A percentile compares a stretch with the other conserved stretches of the same genome.
These are phyloP conservation scores for Peronospora tabacina DNA, from an alignment of 352 stramenopile species.

Conservation along the genomic window DNA sequence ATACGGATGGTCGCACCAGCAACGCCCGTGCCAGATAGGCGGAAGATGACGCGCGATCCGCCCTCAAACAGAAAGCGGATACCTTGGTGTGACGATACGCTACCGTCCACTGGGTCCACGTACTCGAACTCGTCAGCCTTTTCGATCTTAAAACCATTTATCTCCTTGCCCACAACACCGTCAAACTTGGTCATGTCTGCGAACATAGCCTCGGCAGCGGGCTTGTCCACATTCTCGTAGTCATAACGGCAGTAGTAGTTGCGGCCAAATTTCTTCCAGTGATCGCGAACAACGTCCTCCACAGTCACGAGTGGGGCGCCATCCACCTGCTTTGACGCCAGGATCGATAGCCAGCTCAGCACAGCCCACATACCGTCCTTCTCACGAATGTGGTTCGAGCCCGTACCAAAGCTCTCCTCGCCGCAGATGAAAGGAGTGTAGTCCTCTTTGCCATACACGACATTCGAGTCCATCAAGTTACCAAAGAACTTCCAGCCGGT, in stretches of 20 bases:
- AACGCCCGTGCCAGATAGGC: conserved; percentile 96
- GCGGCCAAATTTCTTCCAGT: conserved; percentile 96
- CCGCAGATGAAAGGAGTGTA: conserved; percentile 99
- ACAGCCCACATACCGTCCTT: conserved; percentile 99
- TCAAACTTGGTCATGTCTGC: conserved; percentile 67
- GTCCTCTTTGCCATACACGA: conserved; percentile 92
- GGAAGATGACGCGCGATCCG: conserved; percentile 94
- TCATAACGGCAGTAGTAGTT: conserved; percentile 99
- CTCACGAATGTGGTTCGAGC: conserved; percentile 98
- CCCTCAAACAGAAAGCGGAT: conserved; percentile 94
- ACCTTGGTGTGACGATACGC: conserved; percentile 93
- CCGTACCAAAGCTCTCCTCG: conserved; percentile 97
- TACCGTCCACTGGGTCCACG: conserved; percentile 96
- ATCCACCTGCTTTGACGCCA: conserved; percentile 86
- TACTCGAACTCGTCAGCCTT: conserved; percentile 97
- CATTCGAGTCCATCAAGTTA: conserved; percentile 98
- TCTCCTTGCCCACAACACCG: conserved; percentile 49
- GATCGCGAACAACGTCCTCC: conserved; percentile 92
- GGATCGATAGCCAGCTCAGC: conserved; percentile 97
- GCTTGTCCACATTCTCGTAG: conserved; percentile 97
- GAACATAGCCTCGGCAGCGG: conserved; percentile 67
- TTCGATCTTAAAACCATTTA: conserved; percentile 77
- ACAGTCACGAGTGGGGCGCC: conserved; percentile 90
- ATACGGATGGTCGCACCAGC: conserved; percentile 96
- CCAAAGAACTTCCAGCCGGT: conserved; percentile 99